A percentile compares a stretch with the other conserved stretches of the same genome.
phyloP scores from a whole-genome alignment of 1,139 yeast genomes.

The Scheffersomyces lignicola region DNA sequence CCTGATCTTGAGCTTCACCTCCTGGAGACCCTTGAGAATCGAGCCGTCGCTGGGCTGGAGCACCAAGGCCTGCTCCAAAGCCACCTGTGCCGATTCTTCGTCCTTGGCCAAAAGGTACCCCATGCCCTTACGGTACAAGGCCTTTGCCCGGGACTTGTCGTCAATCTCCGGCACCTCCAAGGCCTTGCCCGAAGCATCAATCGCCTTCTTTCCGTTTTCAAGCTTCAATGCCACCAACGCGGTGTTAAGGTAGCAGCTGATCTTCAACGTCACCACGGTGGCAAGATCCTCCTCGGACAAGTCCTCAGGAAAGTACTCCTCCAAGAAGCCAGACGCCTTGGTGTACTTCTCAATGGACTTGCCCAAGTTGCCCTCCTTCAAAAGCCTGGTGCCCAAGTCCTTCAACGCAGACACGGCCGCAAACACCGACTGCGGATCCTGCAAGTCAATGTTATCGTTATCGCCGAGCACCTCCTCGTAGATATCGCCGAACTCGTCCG shows the following conservation, averaged over 20 bases:
- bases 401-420: conserved; percentile 68
- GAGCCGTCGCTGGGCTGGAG: conserved; percentile 76
- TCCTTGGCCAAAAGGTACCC: conserved; percentile 67
- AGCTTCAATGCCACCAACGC: conserved; percentile 74
- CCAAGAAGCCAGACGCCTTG: conserved; percentile 68
- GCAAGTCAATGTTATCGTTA: conserved; percentile 63
- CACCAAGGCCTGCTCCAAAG: conserved; percentile 65
- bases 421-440: conserved; percentile 62
- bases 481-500: conserved; percentile 83
- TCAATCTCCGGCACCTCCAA: conserved; percentile 62
- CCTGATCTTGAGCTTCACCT: conserved; percentile 55
- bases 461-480: conserved; percentile 79
- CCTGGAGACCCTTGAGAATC: conserved; percentile 63
- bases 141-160: conserved; percentile 76
- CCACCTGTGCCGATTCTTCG: conserved; percentile 68
- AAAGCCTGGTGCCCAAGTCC: conserved; percentile 72
- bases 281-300: conserved; percentile 54
- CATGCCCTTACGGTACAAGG: conserved; percentile 80
- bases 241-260: conserved; percentile 67
- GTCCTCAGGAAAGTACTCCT: conserved; percentile 75
- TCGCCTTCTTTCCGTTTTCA: conserved; percentile 54
- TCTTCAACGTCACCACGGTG: conserved; percentile 53
- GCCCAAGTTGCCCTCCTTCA: conserved; percentile 61
- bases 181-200: conserved; percentile 65
- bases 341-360: conserved; percentile 65